Evolutionary conservation across 495 filamentous ascomycete genomes (phyloP), one percentile per base, ranked within the genome.

Genomic region (Sordaria brevicollis): DNA sequence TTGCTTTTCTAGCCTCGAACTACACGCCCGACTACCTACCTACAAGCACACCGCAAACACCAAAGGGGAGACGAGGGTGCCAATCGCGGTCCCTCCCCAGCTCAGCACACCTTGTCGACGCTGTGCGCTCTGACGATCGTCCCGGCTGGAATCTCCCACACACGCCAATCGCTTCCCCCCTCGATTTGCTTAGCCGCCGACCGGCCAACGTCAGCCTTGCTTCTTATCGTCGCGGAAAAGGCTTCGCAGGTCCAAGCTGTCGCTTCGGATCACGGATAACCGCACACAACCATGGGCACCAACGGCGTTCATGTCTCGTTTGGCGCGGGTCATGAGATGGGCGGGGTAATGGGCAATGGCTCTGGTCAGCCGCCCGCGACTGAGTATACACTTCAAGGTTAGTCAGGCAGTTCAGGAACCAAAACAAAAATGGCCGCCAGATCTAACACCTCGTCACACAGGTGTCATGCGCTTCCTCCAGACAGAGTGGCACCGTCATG

Each of bases 391-490:
- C 84, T 99, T 54, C 95, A 99, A 88, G 95, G 94, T 96, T 78
- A 75, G 85, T 76, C 37, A 75, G 85, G 76, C 37, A 39, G 7
- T 49, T 36, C 41, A 57, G 33, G 62, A 35, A 57, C 43, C 37
- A 15, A 57, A 33, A 62, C 17, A 36, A n/a, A 57, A 5, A 35
- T 34, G 19, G 67, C 11, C 25, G 65, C 34, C 34, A 41, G 29
- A 69, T 73, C 76, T 74, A 37, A 74, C 35, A 25, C n/a, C 41
- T 13, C 29, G 13, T 41, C 37, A 31, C 57, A 38, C 73, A 98
- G 94, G 95, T 76, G 95, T 99, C 38, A 99, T 99, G 95, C 93
- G 95, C 79, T 98, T 98, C 79, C 89, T 99, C 37, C 96, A 98
- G 83, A 94, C 94, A 38, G 95, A 99, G 87, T 98, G 95, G 95